Evolutionary conservation across 2,329 filamentous ascomycete genomes (phyloP), one percentile per base, ranked within the genome.

Genomic region (Colletotrichum lentis): DNA sequence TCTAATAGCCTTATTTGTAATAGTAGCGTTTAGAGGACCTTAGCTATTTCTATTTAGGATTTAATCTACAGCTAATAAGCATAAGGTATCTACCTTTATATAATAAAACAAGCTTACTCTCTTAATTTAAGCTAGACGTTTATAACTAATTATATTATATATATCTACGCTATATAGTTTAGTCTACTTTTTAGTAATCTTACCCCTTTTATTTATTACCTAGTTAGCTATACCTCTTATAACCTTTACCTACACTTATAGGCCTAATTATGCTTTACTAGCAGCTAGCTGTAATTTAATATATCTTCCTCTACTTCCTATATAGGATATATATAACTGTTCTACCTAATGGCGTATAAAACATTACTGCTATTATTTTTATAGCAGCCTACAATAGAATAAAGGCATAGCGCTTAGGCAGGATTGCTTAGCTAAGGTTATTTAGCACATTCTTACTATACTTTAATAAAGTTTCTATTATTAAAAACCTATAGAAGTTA

Each of bases 231-330:
- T 7, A 14, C n/a, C 1, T 39, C 59, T 47, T 7, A 5, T 0
- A 50, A 46, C 5, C 44, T 43, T 3, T 11, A 2, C 43, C 27
- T 24, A 10, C 41, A 62, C 18, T 8, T 16, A 5, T 27, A 62
- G 16, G 14, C 35, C 27, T 55, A 2, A 27, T 62, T 12, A 5
- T 62, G 24, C 18, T 62, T 24, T 1, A n/a, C 59, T n/a, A 62
- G 3, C 49, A 62, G 16, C 2, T 47, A 1, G 49, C 39, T 8
- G 12, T 62, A 37, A 22, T 2, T 54, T 3, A 2, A 55, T 12
- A 62, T 24, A 12, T 62, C 59, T n/a, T 62, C 59, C 8, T 62
- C 58, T 44, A 35, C 47, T 53, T 61, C 47, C 22, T n/a, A 61
- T 14, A 22, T 61, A 5, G 18, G 47, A 47, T 22, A 62, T 3